Base-by-base conservation (phyloP, 768 basidiomycete species). In the Astraeus odoratus region DNA sequence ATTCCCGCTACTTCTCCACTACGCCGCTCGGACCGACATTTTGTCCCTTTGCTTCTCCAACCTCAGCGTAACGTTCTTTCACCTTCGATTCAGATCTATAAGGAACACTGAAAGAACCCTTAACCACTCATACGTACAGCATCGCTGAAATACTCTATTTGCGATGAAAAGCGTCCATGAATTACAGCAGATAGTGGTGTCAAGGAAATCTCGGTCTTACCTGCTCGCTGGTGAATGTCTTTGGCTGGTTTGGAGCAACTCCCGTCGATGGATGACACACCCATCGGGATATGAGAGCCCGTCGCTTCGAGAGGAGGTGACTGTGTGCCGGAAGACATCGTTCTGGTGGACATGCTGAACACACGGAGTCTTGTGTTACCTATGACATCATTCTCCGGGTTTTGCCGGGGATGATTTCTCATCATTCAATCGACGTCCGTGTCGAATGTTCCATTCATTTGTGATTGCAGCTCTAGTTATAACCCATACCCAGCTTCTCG, bases 231-330 rank as follows among this genome's bases (percentile, higher is more conserved):
- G 29, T 74, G 63, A 3, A 42, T 42, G 46, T 78, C 75, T 63
- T 31, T 63, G 64, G 44, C 64, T 46, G 44, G 67, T 56, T 50
- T 60, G 51, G 66, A 44, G 57, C 69, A 49, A 37, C 56, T 47
- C 52, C 64, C 59, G 25, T 67, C 52, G 6, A 75, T 73, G 39
- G 68, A 74, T 12, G 72, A 69, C 9, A 68, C 68, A 18, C 75
- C 73, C 72, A 76, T 70, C 5, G 74, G 72, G 40, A 66, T 49
- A 20, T 73, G 63, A n/a, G 69, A 65, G 30, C 64, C 72, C 1
- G 72, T 73, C 12, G 69, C 68, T 56, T 74, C 74, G 37, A 77
- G 71, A 18, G 77, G 75, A 7, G 76, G 77, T n/a, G 77, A 77
- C 29, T 78, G 68, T 2, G 77, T 76, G 25, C 77, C 76, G 44